Base-by-base conservation (phyloP, 495 filamentous ascomycete genomes). In the Xeromyces bisporus region DNA sequence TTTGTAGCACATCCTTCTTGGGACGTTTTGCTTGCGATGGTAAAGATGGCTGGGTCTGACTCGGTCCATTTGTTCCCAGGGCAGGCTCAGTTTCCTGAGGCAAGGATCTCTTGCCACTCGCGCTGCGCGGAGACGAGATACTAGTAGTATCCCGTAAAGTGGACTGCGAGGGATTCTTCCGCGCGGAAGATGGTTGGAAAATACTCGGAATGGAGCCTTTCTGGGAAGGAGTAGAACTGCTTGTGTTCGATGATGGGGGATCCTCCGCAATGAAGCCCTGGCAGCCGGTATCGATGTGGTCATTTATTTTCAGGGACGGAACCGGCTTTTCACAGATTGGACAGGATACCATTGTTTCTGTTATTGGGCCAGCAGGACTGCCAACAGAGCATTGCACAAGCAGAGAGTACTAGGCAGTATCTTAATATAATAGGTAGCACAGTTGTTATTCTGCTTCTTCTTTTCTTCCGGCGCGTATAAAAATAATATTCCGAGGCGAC, bases 231-330 rank as follows among this genome's bases (percentile, higher is more conserved):
- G 58, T 49, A 20, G 48, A 40, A 18, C 66, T 60, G 23, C 36
- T 37, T 40, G 53, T 29, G 41, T 53, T 51, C 42, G 56, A 42
- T 29, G 53, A 41, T 18, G 53, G 43, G 34, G 4, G 5, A 21
- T 53, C 40, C 54, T 67, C 50, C n/a, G n/a, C n/a, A 27, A 79
- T 45, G 42, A 72, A 73, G 11, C 50, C 58, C 42, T 73, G 53
- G 54, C 89, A 96, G 42, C 69, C 68, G 10, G 80, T 84, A 51
- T 97, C 89, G 41, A 97, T 73, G 48, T 97, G 89, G 29, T 67
- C 63, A 51, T 97, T 97, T 58, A 97, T 97, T 35, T 79, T 69
- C 32, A 58, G 41, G 32, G 77, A 59, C 31, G 74, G 69, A 38
- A 96, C 86, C 24, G 65, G 58, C 38, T 82, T 79, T 29, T 67